These are phyloP conservation scores for Aspergillus asperescens DNA, from an alignment of 495 filamentous ascomycete species.

Conservation along the genomic window DNA sequence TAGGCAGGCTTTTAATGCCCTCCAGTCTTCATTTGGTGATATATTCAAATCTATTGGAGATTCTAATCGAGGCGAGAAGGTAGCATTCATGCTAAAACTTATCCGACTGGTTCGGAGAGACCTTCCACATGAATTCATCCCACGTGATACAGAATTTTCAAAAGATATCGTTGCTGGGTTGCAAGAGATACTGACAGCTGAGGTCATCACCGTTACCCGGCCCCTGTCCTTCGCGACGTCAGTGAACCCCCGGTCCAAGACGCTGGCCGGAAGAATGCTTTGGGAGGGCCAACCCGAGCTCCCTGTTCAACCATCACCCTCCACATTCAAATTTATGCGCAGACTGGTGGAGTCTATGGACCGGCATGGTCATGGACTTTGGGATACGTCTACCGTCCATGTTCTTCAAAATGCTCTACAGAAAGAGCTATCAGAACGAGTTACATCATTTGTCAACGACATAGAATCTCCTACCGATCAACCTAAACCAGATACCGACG, in stretches of 20 bases:
- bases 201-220: conserved; percentile 23
- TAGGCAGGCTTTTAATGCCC: conserved; percentile 48
- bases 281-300: conserved; percentile 76
- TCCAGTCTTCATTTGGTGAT: conserved; percentile 51
- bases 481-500: conserved; percentile 5
- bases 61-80: conserved; percentile 47
- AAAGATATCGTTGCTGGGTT: conserved; percentile 48
- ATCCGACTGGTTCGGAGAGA: conserved; percentile 68
- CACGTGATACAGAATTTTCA: conserved; percentile 35
- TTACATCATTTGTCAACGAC: conserved; percentile 22
- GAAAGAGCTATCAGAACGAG: conserved; percentile 22
- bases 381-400: conserved; percentile 65
- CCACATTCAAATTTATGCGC: conserved; percentile 68
- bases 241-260: conserved; percentile 13
- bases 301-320: conserved; percentile 76
- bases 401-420: conserved; percentile 55
- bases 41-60: conserved; percentile 41
- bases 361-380: conserved; percentile 67
- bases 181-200: conserved; percentile 49
- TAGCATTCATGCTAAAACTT: conserved; percentile 67
- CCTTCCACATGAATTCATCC: conserved; percentile 47
- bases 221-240: conserved; percentile 3
- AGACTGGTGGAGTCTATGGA: conserved; percentile 63
- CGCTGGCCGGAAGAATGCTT: conserved; percentile 49
- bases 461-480: conserved; percentile 19